Conservation (phyloP, 768 basidiomycete species). For the Russula sp. region DNA sequence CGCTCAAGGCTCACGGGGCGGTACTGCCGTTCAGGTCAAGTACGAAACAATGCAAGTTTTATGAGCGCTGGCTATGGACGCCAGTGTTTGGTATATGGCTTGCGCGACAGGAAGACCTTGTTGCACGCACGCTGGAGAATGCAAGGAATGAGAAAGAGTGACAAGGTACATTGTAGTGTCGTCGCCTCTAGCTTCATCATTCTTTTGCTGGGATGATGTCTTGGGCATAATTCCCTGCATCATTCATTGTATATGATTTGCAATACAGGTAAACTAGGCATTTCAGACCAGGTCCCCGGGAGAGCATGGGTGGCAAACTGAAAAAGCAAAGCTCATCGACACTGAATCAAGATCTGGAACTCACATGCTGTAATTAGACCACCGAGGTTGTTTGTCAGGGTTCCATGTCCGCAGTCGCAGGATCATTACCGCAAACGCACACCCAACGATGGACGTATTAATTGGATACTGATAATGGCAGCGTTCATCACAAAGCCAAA, state of each 20-base stretch:
- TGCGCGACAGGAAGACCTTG: conserved; percentile 64
- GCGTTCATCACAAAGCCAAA: neutral
- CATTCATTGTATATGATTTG: neutral
- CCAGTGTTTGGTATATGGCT: conserved; percentile 78
- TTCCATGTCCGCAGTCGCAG: too few relatives aligned
- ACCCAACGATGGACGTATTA: neutral
- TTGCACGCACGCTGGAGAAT: conserved; percentile 44
- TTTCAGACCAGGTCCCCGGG: neutral
- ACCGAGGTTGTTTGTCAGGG: neutral
- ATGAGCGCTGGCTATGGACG: conserved; percentile 67
- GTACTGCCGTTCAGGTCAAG: conserved; percentile 68
- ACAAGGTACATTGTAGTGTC: neutral
- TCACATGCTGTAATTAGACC: neutral
- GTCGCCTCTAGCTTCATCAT: neutral
- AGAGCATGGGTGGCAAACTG: neutral
- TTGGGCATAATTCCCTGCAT: neutral
- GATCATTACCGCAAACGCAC: neutral
- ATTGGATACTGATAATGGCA: neutral
- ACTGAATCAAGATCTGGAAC: neutral
- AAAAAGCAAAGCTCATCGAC: neutral
- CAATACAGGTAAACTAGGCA: too few relatives aligned
- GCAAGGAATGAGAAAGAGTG: neutral
- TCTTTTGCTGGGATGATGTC: neutral
- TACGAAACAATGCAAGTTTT: conserved; percentile 62
- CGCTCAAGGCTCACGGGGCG: conserved; percentile 61